These are phyloP conservation scores for Barnettozyma wickerhamii DNA, from an alignment of 805 yeast species.

Conservation along the genomic window DNA sequence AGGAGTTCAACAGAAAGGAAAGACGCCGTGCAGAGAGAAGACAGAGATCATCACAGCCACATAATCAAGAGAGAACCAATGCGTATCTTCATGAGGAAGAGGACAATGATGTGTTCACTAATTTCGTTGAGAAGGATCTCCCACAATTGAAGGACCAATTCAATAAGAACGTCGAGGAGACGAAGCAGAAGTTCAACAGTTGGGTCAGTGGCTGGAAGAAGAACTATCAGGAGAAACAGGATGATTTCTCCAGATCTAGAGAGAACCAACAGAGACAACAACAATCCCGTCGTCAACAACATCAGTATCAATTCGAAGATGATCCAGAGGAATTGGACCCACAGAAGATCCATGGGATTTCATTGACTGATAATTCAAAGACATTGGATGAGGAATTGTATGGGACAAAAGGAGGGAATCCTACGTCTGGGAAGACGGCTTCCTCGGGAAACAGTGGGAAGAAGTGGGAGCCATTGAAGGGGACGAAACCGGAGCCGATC, in stretches of 20 bases:
- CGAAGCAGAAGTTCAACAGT: conserved; percentile 65
- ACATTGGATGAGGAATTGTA: conserved; percentile 25
- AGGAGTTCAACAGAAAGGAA: conserved; percentile 42
- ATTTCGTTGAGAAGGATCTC: conserved; percentile 49
- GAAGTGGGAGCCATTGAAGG: conserved; percentile 41
- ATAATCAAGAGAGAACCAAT: conserved; percentile 12
- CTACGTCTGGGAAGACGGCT: no score
- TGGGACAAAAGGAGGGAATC: conserved; percentile 16
- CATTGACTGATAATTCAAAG: conserved; percentile 36
- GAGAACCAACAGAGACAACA: conserved; percentile 16
- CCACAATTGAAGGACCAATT: conserved; percentile 64
- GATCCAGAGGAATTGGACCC: conserved; percentile 50
- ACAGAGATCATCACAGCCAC: conserved; percentile 13
- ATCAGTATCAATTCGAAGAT: conserved; percentile 35
- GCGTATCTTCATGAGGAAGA: conserved; percentile 26
- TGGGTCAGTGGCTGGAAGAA: conserved; percentile 45
- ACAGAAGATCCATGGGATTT: conserved; percentile 45
- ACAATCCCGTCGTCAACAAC: conserved; percentile 16
- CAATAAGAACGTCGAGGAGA: conserved; percentile 74
- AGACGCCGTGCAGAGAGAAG: conserved; percentile 27
- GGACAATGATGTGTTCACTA: conserved; percentile 50
- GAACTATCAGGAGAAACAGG: conserved; percentile 19
- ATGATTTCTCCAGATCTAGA: conserved; percentile 14
- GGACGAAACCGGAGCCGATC: conserved; percentile 24
- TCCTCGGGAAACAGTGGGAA: not conserved